phyloP scores from a whole-genome alignment of 2,329 filamentous ascomycete genomes.

The Penicillium expansum region DNA sequence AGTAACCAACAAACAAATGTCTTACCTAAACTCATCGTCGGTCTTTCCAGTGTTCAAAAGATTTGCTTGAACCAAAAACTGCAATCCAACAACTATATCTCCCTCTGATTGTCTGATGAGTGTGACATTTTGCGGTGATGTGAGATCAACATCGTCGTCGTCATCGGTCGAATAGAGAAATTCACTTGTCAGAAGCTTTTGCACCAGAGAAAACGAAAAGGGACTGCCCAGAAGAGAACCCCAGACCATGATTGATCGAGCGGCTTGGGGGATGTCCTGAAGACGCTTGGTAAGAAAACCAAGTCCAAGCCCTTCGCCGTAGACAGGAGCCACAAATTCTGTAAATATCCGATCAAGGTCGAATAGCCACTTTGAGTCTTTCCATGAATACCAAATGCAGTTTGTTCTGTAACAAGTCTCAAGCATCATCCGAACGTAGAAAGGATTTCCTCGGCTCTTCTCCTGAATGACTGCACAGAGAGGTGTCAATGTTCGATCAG shows the following conservation, averaged over 20 bases:
- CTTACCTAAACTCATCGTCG: slow-evolving; percentile 71
- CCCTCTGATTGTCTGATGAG: slow-evolving; percentile 60
- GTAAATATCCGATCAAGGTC: slow-evolving; percentile 82
- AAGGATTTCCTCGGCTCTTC: slow-evolving; percentile 83
- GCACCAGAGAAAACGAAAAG: slow-evolving; percentile 80
- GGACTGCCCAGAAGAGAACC: slow-evolving; percentile 75
- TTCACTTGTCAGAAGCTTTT: slow-evolving; percentile 71
- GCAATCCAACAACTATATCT: slow-evolving; percentile 70
- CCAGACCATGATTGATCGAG: slow-evolving; percentile 82
- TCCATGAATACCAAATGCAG: slow-evolving; percentile 90
- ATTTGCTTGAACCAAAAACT: slow-evolving; percentile 74
- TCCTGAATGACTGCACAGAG: slow-evolving; percentile 83
- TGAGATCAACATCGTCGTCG: slow-evolving; percentile 36
- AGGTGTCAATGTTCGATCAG: slow-evolving; percentile 68
- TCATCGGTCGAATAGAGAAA: slow-evolving; percentile 59
- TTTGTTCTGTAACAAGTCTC: slow-evolving; percentile 81
- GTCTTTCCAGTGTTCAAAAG: slow-evolving; percentile 77
- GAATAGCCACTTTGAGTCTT: slow-evolving; percentile 76
- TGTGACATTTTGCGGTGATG: slow-evolving; percentile 42
- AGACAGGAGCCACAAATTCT: slow-evolving; percentile 74
- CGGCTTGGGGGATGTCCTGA: slow-evolving; percentile 68
- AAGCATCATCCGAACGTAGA: slow-evolving; percentile 88
- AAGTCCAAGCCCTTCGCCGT: slow-evolving; percentile 75
- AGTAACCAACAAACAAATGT: not conserved
- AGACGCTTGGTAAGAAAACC: slow-evolving; percentile 78